These are phyloP conservation scores for Isabelozyma rhagii DNA, from an alignment of 805 yeast genomes.

Conservation along the genomic window DNA sequence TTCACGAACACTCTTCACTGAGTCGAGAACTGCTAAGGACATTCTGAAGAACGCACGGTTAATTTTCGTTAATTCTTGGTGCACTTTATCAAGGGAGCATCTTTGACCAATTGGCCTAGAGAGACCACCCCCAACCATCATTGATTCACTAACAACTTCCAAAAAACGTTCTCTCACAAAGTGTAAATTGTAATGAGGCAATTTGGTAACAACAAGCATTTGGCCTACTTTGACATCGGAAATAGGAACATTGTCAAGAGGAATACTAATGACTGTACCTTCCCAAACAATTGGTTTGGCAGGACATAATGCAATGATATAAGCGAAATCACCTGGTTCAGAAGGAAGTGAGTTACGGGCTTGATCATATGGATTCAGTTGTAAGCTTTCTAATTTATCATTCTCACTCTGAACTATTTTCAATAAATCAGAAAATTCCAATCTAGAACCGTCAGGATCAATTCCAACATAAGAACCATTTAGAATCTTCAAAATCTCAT, in stretches of 20 bases:
- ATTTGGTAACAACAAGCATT: slow-evolving; percentile 63
- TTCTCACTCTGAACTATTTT: slow-evolving; percentile 12
- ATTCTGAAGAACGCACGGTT: slow-evolving; percentile 67
- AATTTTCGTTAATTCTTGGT: slow-evolving; percentile 64
- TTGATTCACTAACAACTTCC: slow-evolving; percentile 53
- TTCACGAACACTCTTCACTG: slow-evolving; percentile 49
- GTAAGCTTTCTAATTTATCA: slow-evolving; percentile 2
- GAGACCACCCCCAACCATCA: slow-evolving; percentile 34
- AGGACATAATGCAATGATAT: slow-evolving; percentile 71
- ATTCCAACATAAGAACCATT: slow-evolving; percentile 39
- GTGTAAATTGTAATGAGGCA: slow-evolving; percentile 56
- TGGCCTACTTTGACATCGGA: slow-evolving; percentile 66
- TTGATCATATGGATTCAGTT: slow-evolving; percentile 1
- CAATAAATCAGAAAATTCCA: slow-evolving; percentile 26
- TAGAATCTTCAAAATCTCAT: slow-evolving; percentile 35
- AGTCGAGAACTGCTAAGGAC: slow-evolving; percentile 61
- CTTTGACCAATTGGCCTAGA: slow-evolving; percentile 53
- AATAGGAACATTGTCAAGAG: slow-evolving; percentile 44
- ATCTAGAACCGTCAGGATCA: slow-evolving; percentile 22
- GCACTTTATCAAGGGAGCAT: slow-evolving; percentile 70
- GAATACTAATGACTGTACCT: slow-evolving; percentile 65
- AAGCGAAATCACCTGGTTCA: slow-evolving; percentile 45
- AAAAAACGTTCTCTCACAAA: slow-evolving; percentile 55
- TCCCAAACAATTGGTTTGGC: slow-evolving; percentile 89
- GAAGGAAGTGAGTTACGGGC: slow-evolving; percentile 10